Evolutionary conservation across 1,284 basidiomycete genomes (phyloP), one percentile per base, ranked within the genome.

Genomic region (Kalmanozyma brasiliensis): DNA sequence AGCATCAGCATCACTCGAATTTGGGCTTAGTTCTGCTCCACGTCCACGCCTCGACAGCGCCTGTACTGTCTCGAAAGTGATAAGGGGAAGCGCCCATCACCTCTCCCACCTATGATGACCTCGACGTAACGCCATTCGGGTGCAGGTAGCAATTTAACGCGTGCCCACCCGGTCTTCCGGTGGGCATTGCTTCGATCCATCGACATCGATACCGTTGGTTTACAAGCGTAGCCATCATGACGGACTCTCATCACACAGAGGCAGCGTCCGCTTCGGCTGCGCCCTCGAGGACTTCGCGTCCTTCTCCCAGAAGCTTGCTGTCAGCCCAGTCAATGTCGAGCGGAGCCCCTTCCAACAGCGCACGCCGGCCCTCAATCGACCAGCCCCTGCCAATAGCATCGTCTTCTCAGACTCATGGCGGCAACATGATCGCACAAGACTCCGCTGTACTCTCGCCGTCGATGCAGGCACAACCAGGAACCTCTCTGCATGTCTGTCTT

Each of bases 401-500:
- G 3, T 40, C 40, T 5, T 52, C 45, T 11, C 20, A 34, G 13
- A 16, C 29, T 16, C 19, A 36, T n/a, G 23, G 17, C 34, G 33
- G 8, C 36, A 3, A 24, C 29, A n/a, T 2, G 8, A 34, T 23
- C 13, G 14, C 48, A 4, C 34, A 35, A n/a, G 47, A 45, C 1
- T 26, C 43, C 14, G 51, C 55, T 5, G 20, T 51, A 0, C 47
- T 53, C 10, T 49, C 62, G 20, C 38, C 63, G 9, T 49, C 52
- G 8, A 33, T 56, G 42, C 49, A 46, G 14, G 29, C 60, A 13
- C 60, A 51, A 35, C 52, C 57, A n/a, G 52, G 46, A 5, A 51
- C 66, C 13, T 69, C 66, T 8, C 53, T 76, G 5, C 74, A 76
- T 30, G 73, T 76, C 33, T 65, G 56, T 20, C 59, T 76, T 2